A percentile compares a stretch with the other conserved stretches of the same genome.
These are phyloP conservation scores for Ceratobasidium sp. DNA, from an alignment of 1,284 basidiomycete genomes.

Conservation along the genomic window DNA sequence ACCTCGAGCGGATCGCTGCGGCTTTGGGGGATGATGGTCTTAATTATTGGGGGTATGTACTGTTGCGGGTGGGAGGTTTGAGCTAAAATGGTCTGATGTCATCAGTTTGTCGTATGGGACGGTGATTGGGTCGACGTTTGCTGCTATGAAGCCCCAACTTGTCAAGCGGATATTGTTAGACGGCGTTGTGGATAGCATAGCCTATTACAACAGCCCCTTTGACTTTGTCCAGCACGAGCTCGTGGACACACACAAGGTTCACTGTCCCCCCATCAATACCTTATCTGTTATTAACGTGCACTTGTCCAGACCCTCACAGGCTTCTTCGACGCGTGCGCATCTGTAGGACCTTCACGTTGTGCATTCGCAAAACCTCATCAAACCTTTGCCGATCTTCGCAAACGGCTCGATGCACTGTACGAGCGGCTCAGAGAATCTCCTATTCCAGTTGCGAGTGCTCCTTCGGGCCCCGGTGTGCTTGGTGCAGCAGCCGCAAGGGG, in stretches of 20 bases:
- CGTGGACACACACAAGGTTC: constrained; percentile 6
- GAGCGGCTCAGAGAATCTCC: constrained; percentile 36
- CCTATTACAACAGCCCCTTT: background rate
- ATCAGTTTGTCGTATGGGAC: background rate
- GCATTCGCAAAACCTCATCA: constrained; percentile 35
- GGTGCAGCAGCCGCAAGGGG: constrained; percentile 34
- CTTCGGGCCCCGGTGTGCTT: constrained; percentile 45
- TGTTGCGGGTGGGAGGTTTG: background rate
- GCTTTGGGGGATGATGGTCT: background rate
- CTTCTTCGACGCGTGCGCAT: background rate
- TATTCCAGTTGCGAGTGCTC: constrained; percentile 40
- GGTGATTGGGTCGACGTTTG: too few relatives aligned
- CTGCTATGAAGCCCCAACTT: too few relatives aligned
- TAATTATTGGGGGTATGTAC: background rate
- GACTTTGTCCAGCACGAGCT: background rate
- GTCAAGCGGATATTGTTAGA: background rate
- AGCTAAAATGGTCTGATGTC: background rate
- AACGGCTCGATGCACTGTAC: constrained; percentile 34
- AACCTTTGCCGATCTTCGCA: constrained; percentile 25
- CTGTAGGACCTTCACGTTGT: constrained; percentile 45
- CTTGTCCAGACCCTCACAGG: background rate
- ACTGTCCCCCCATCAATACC: background rate
- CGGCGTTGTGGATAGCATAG: background rate
- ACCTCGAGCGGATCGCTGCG: background rate
- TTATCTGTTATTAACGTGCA: background rate